phyloP scores from a whole-genome alignment of 176 grass and related monocot species.

The Otatea glauca region DNA sequence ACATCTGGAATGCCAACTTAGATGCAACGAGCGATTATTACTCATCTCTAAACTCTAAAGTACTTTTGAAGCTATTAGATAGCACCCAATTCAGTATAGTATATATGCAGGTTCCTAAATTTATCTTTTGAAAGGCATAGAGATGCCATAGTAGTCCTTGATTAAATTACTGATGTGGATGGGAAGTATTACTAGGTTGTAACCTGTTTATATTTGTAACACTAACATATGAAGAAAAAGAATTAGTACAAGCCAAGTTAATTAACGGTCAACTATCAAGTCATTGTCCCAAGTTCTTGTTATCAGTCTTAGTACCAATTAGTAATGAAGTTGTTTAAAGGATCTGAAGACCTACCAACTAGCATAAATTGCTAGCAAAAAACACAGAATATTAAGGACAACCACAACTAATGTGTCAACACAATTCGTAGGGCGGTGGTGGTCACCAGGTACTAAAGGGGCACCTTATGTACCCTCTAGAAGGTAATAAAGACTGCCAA shows the following conservation, averaged over 20 bases:
- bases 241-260: background rate
- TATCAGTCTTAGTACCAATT: background rate
- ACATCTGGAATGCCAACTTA: conserved; percentile 10
- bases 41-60: background rate
- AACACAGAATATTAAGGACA: conserved; percentile 13
- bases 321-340: background rate
- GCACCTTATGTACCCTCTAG: background rate
- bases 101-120: background rate
- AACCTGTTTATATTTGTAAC: background rate
- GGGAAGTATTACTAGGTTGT: background rate
- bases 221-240: background rate
- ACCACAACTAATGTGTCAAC: background rate
- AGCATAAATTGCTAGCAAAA: conserved; percentile 24
- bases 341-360: background rate
- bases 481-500: too few relatives aligned
- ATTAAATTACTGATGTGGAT: background rate
- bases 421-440: background rate
- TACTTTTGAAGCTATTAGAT: conserved; percentile 7
- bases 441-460: background rate
- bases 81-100: background rate
- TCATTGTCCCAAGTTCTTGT: background rate
- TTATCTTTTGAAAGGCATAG: background rate
- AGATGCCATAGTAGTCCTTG: background rate
- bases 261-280: background rate
- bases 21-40: background rate